A percentile compares a stretch with the other conserved stretches of the same genome.
Conservation (phyloP, 805 yeast genomes). For the Saccharomyces kudriavzevii region DNA sequence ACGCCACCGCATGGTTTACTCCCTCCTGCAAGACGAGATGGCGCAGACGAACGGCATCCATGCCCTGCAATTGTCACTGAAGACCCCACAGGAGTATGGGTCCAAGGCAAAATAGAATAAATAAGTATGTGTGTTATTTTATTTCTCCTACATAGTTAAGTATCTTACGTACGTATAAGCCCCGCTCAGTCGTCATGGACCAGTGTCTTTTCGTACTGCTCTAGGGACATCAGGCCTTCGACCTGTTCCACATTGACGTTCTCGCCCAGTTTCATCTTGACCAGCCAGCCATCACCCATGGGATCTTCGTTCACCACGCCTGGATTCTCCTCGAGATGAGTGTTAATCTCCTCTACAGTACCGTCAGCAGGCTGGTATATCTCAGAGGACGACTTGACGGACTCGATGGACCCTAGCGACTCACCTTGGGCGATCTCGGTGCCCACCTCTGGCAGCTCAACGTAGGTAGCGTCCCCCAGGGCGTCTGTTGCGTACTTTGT, state of each 20-base stretch:
- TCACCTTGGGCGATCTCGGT: constrained; percentile 61
- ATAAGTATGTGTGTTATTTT: not conserved
- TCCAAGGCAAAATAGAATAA: constrained; percentile 5
- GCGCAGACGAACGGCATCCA: constrained; percentile 58
- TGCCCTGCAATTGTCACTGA: constrained; percentile 79
- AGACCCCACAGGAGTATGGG: constrained; percentile 54
- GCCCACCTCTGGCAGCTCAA: constrained; percentile 78
- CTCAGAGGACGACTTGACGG: constrained; percentile 90
- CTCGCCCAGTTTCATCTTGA: constrained; percentile 57
- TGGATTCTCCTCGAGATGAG: constrained; percentile 58
- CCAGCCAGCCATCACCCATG: constrained; percentile 90
- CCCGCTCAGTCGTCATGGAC: constrained; percentile 40
- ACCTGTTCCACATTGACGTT: constrained; percentile 35
- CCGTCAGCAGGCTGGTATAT: constrained; percentile 84
- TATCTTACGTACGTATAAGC: not conserved
- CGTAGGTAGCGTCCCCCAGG: constrained; percentile 90
- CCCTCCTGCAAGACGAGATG: constrained; percentile 63
- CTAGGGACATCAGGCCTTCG: constrained; percentile 46
- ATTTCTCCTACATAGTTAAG: not conserved
- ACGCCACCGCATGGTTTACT: constrained; percentile 72
- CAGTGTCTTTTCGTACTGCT: constrained; percentile 49
- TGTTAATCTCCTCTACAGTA: constrained; percentile 64
- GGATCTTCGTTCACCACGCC: constrained; percentile 81
- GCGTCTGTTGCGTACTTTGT: constrained; percentile 94
- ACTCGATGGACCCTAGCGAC: constrained; percentile 85